A percentile compares a stretch with the other conserved stretches of the same genome.
These are phyloP conservation scores for Zostera marina DNA, from an alignment of 116 monocot genomes.

Conservation along the genomic window DNA sequence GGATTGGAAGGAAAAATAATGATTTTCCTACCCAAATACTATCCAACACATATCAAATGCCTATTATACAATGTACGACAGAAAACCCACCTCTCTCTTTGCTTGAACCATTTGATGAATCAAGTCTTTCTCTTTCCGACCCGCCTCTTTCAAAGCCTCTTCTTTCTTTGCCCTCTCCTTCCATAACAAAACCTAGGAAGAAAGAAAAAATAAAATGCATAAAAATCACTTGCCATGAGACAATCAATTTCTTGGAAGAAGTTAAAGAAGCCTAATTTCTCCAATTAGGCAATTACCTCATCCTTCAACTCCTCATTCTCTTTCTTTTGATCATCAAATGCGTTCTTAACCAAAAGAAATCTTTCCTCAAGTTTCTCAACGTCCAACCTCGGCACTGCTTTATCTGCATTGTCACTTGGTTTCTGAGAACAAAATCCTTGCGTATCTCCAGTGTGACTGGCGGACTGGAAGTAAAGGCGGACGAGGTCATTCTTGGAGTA, in stretches of 20 bases:
- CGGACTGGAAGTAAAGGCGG: constrained; percentile 80
- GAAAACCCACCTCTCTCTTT: constrained; percentile 17
- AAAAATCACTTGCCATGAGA: background rate
- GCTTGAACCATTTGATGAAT: constrained; percentile 25
- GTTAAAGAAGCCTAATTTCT: constrained; percentile 7
- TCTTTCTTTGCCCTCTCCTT: constrained; percentile 44
- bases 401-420: constrained; percentile 12
- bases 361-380: constrained; percentile 37
- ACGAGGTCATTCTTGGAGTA: constrained; percentile 24
- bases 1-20: background rate
- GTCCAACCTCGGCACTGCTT: constrained; percentile 24
- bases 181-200: constrained; percentile 45
- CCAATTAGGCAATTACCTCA: constrained; percentile 26
- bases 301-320: constrained; percentile 31
- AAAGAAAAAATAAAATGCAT: constrained; percentile 6
- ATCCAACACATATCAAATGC: too few species aligned
- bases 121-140: constrained; percentile 34
- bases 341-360: constrained; percentile 11
- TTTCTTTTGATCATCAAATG: constrained; percentile 35
- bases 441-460: constrained; percentile 15
- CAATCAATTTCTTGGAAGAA: background rate
- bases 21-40: background rate
- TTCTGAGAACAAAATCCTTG: constrained; percentile 8
- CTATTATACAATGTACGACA: background rate
- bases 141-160: constrained; percentile 20